Conservation (phyloP, 139 green algal genomes). For the Asterochloris sp. region DNA sequence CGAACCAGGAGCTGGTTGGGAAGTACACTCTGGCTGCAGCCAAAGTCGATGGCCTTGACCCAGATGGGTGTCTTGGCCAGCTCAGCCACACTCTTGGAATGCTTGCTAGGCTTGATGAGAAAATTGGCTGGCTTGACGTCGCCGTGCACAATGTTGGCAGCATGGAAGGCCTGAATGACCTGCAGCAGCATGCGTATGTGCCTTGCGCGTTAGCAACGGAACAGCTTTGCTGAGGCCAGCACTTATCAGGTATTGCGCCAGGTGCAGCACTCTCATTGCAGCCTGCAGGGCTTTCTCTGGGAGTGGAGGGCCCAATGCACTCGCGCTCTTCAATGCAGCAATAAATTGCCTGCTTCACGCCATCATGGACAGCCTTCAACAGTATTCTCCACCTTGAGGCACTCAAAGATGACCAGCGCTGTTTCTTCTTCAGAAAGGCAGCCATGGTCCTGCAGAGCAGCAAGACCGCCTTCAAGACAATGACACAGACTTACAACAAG, state of each 20-base stretch:
- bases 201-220: background rate
- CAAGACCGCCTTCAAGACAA: too few relatives aligned
- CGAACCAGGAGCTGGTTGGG: slow-evolving; percentile 15
- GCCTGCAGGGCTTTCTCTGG: background rate
- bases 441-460: slow-evolving; percentile 16
- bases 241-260: background rate
- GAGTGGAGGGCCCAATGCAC: too few relatives aligned
- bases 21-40: slow-evolving; percentile 37
- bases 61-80: slow-evolving; percentile 19
- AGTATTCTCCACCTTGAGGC: slow-evolving; percentile 48
- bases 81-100: background rate
- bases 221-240: too few relatives aligned
- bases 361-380: too few relatives aligned
- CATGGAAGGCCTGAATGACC: slow-evolving; percentile 49
- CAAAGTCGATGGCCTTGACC: slow-evolving; percentile 47
- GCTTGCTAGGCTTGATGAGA: slow-evolving; percentile 32
- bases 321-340: too few relatives aligned
- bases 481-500: too few relatives aligned
- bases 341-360: too few relatives aligned
- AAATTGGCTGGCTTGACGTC: slow-evolving; percentile 74
- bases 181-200: slow-evolving; percentile 17
- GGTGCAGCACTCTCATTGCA: background rate
- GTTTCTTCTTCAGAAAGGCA: slow-evolving; percentile 41
- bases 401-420: slow-evolving; percentile 38
- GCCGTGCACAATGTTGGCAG: slow-evolving; percentile 34